Base-by-base conservation (phyloP, 805 yeast species). In the Brettanomyces anomalus region DNA sequence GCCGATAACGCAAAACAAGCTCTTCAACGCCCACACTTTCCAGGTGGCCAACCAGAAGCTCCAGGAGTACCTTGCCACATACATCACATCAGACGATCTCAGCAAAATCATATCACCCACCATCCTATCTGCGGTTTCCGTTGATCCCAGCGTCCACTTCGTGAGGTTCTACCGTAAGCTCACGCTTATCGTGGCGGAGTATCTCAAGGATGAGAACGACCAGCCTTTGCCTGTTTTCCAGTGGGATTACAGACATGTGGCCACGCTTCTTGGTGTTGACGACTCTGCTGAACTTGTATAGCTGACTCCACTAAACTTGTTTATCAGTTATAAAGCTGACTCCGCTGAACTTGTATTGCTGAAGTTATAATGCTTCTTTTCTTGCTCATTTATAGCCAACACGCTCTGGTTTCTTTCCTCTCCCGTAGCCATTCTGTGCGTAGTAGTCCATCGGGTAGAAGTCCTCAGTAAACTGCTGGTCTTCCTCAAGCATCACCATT, bases 391-490 rank as follows among this genome's bases (percentile, higher is more conserved):
- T 24, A 24, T 24, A 24, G 10, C 10, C 6, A 24, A 24, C 28
- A 32, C 18, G 34, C 6, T 32, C 18, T 24, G 96, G 96, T 8
- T 71, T 57, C 50, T 76, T 69, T 5, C 96, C 97, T 49, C 97
- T 72, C 10, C 97, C 97, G 55, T 88, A 89, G 1, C 98, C 97
- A 41, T 87, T 85, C 51, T 75, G 74, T 6, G 82, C 79, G 57
- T 93, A 93, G 59, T 90, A 93, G 59, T 93, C 97, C 98, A 93
- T 93, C 8, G 97, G 97, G 57, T 93, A 93, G 44, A 71, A 79
- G 1, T 68, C 68, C 34, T 73, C 74, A 37, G 62, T 66, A 76
- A 93, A 85, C 62, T 67, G 71, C 32, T 65, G 65, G 54, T 88
- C 97, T 37, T 79, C 72, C 6, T 76, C 82, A 51, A 93, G 61